Percentiles rank a stretch among this genome's conserved stretches.
These are phyloP conservation scores for Tulasnella sp. DNA, from an alignment of 768 basidiomycete species.

Conservation along the genomic window DNA sequence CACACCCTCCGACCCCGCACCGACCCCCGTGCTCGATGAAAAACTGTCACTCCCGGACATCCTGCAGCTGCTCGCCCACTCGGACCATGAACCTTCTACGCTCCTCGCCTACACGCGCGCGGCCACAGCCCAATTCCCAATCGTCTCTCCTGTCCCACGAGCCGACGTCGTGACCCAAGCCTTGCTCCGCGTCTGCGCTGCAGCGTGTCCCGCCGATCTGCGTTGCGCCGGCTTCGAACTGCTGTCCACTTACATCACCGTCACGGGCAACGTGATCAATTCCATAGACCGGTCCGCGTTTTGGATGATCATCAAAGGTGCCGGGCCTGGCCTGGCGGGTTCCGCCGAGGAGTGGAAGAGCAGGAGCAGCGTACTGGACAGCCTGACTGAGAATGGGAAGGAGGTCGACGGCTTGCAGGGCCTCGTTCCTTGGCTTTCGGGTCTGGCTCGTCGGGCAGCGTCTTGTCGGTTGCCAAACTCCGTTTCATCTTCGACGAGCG, in stretches of 20 bases:
- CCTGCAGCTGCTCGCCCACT: slow-evolving; percentile 21
- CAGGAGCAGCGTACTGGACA: neutral
- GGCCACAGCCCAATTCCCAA: slow-evolving; percentile 18
- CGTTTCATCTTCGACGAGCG: neutral
- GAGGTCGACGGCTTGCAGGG: slow-evolving; percentile 31
- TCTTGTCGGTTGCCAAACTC: neutral
- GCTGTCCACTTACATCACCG: slow-evolving; percentile 27
- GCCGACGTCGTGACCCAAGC: slow-evolving; percentile 28
- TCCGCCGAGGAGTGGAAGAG: slow-evolving; percentile 23
- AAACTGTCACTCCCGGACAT: slow-evolving; percentile 26
- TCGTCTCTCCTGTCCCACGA: slow-evolving; percentile 24
- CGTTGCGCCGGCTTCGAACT: slow-evolving; percentile 30
- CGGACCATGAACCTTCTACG: neutral
- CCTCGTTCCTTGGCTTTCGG: slow-evolving; percentile 4
- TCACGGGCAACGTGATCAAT: neutral
- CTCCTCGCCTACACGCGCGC: slow-evolving; percentile 24
- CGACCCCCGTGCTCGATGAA: slow-evolving; percentile 2
- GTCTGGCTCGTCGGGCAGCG: slow-evolving; percentile 6
- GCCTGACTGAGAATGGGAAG: slow-evolving; percentile 15
- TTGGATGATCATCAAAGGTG: slow-evolving; percentile 30
- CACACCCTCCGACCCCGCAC: slow-evolving; percentile 8
- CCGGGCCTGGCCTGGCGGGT: neutral
- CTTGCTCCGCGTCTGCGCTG: slow-evolving; percentile 23
- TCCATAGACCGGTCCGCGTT: slow-evolving; percentile 31
- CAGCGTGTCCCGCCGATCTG: slow-evolving; percentile 21